phyloP scores from a whole-genome alignment of 768 basidiomycete species.

The Tricholoma terreum region DNA sequence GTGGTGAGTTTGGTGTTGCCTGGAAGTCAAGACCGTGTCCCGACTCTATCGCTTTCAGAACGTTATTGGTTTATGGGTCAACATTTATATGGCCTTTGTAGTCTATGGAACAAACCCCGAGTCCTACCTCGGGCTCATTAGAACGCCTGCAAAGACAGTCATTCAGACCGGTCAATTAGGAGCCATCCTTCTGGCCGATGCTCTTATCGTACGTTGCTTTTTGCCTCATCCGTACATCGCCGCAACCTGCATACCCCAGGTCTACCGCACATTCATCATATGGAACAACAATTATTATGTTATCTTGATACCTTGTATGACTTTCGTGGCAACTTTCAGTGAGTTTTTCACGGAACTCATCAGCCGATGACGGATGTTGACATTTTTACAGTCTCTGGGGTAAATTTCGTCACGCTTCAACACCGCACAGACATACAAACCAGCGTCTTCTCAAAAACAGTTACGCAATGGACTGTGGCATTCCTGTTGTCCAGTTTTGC shows the following conservation, averaged over 20 bases:
- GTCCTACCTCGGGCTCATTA: background rate
- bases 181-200: background rate
- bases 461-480: background rate
- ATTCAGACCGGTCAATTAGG: background rate
- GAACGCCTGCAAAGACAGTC: background rate
- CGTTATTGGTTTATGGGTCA: background rate
- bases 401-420: background rate
- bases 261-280: background rate
- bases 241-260: background rate
- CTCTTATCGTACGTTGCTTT: background rate
- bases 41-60: background rate
- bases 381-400: background rate
- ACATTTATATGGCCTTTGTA: background rate
- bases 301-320: background rate
- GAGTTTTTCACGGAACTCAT: background rate
- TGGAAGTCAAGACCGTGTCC: background rate
- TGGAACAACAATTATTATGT: background rate
- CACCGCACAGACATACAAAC: background rate
- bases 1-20: background rate
- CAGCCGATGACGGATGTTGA: no score
- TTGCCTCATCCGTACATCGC: background rate
- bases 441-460: background rate
- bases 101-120: background rate
- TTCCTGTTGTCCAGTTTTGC: background rate
- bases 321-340: background rate